These are phyloP conservation scores for Fusarium duplospermum DNA, from an alignment of 2,329 filamentous ascomycete species.

Conservation along the genomic window DNA sequence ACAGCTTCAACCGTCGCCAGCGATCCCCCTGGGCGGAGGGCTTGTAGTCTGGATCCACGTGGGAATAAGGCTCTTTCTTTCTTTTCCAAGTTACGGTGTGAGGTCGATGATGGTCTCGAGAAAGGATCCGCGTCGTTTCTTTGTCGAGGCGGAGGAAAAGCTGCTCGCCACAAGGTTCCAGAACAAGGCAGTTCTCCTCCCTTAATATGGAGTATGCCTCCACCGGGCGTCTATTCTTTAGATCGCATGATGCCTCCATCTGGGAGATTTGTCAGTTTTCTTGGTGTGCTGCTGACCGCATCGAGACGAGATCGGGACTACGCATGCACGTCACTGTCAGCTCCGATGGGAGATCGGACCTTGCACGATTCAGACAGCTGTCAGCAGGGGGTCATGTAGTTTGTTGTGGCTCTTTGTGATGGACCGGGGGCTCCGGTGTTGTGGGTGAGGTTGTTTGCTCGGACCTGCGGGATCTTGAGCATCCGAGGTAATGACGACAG, in stretches of 20 bases:
- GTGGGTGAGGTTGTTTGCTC: background rate
- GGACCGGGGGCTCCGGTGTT: slow-evolving; percentile 8
- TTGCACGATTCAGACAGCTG: slow-evolving; percentile 9
- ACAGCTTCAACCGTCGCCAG: slow-evolving; percentile 13
- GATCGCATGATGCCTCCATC: slow-evolving; percentile 11
- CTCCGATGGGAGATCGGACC: slow-evolving; percentile 5
- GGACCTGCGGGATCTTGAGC: background rate
- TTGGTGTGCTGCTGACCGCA: background rate
- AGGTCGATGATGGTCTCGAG: background rate
- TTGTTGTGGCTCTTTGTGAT: slow-evolving; percentile 15
- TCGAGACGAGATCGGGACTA: background rate
- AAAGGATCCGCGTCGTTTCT: background rate
- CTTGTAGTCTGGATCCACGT: slow-evolving; percentile 9
- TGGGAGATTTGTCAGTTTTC: background rate
- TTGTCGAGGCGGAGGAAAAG: slow-evolving; percentile 2
- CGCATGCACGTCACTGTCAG: background rate
- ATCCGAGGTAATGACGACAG: background rate
- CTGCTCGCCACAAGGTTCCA: slow-evolving; percentile 15
- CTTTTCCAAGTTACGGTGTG: slow-evolving; percentile 10
- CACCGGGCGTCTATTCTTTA: slow-evolving; percentile 11
- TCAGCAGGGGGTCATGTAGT: background rate
- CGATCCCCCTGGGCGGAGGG: slow-evolving; percentile 2
- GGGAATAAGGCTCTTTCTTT: background rate
- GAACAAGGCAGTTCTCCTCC: background rate
- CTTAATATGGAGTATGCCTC: slow-evolving; percentile 5